Evolutionary conservation across 305 asterid species (phyloP).

Genomic region (Rubia balearica): DNA sequence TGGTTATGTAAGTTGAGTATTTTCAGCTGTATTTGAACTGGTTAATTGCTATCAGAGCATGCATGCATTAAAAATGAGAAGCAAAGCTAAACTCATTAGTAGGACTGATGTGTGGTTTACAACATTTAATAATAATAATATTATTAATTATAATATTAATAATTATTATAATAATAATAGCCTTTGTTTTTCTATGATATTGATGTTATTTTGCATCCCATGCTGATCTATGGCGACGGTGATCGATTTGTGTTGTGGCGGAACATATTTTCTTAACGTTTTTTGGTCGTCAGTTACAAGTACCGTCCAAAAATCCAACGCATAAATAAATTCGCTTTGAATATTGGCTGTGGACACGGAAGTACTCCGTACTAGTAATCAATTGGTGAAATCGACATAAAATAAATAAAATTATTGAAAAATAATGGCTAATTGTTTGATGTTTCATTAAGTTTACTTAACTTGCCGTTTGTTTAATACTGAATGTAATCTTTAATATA

Average conservation of each 20-base stretch:
- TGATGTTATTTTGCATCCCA: not conserved
- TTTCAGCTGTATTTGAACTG: conserved; percentile 4
- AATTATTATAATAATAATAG: not conserved
- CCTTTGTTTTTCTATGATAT: not conserved
- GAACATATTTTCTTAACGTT: not conserved
- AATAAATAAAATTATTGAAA: too few relatives aligned
- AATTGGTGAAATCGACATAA: too few relatives aligned
- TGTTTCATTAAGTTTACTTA: too few relatives aligned
- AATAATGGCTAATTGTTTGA: too few relatives aligned
- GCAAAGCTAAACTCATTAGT: not conserved
- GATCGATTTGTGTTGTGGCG: not conserved
- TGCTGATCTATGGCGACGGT: not conserved
- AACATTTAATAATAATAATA: too few relatives aligned
- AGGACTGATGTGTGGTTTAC: not conserved
- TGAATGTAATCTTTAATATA: too few relatives aligned
- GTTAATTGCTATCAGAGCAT: not conserved
- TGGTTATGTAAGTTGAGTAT: conserved; percentile 2
- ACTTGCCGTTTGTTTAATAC: too few relatives aligned
- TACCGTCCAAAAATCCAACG: not conserved
- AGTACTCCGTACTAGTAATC: too few relatives aligned
- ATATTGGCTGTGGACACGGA: not conserved
- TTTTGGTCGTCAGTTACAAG: not conserved
- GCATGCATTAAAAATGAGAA: not conserved
- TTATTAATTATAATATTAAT: not conserved
- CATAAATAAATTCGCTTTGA: not conserved